Evolutionary conservation across 768 basidiomycete genomes (phyloP), one percentile per base, ranked within the genome.

Genomic region (Tricholoma sp.): DNA sequence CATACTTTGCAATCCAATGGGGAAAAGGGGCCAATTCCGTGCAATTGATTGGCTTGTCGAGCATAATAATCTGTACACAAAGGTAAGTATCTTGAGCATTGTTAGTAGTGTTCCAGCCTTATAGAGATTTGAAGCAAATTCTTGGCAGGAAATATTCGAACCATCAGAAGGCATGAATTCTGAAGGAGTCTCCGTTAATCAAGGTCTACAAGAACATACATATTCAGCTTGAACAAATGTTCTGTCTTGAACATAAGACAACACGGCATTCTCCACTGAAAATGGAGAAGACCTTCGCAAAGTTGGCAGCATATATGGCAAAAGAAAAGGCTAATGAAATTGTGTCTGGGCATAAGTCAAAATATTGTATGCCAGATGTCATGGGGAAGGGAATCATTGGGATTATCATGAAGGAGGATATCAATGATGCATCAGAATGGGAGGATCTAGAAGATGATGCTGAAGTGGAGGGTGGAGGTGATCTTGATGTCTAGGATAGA

Each of bases 51-150:
- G 76, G 76, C 52, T 70, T 7, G 62, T 75, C 1, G 76, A 81
- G 56, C 63, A 72, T 2, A 72, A 77, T 29, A 79, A 79, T 56
- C 66, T 78, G 1, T 76, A 70, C n/a, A 76, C 67, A 5, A 80
- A 78, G 64, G 76, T 75, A 18, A 57, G 66, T 50, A 43, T 31
- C 47, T 18, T 19, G 12, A 29, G 16, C 34, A 10, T 19, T 4
- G 5, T 39, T 3, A 16, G 11, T 10, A 24, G 18, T 18, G 16
- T 21, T 50, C 14, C 27, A 27, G 8, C 50, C 50, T 50, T 50
- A 31, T 32, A 50, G 27, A 35, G 32, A 50, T 35, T 52, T 6
- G 32, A 50, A 74, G 72, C 56, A 64, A 0, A 70, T 72, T 1
- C 70, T 76, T 59, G 69, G 69, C 1, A 74, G 74, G 0, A 66